Evolutionary conservation across 2,329 filamentous ascomycete species (phyloP).

Genomic region (Colletotrichum sansevieriae): DNA sequence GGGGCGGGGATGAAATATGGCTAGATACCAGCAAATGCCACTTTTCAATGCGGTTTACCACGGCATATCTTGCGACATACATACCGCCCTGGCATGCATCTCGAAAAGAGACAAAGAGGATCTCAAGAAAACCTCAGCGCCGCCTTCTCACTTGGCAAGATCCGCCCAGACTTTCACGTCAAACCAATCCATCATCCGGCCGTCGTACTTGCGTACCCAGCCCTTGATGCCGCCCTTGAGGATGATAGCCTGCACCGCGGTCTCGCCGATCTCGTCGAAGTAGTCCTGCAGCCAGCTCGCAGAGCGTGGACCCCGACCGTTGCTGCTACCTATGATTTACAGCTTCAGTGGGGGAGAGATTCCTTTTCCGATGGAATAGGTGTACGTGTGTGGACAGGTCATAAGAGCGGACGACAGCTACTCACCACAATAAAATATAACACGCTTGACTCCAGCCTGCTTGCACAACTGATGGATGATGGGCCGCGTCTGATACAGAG

Average conservation of each 20-base stretch:
- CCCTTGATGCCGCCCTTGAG: conserved; percentile 67
- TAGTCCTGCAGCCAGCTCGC: conserved; percentile 71
- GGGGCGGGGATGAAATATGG: conserved; percentile 35
- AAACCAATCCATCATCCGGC: conserved; percentile 64
- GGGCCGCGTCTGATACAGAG: conserved; percentile 63
- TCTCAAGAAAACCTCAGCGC: neutral
- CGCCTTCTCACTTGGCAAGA: conserved; percentile 8
- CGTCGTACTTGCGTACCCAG: conserved; percentile 64
- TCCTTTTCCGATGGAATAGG: neutral
- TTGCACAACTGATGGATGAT: conserved; percentile 63
- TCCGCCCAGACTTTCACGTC: conserved; percentile 56
- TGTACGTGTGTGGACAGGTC: conserved; percentile 1
- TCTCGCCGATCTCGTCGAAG: conserved; percentile 60
- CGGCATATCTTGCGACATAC: neutral
- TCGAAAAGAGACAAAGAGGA: neutral
- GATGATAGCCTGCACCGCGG: conserved; percentile 59
- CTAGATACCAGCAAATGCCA: conserved; percentile 49
- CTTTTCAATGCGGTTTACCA: conserved; percentile 11
- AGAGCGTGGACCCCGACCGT: conserved; percentile 63
- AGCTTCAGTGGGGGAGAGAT: conserved; percentile 11
- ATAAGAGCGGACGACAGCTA: neutral
- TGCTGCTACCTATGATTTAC: conserved; percentile 59
- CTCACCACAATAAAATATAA: conserved; percentile 70
- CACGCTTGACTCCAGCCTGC: conserved; percentile 60
- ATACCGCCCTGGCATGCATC: neutral